phyloP scores from a whole-genome alignment of 306 rosid species.

The Oxytropis ochrocephala region DNA sequence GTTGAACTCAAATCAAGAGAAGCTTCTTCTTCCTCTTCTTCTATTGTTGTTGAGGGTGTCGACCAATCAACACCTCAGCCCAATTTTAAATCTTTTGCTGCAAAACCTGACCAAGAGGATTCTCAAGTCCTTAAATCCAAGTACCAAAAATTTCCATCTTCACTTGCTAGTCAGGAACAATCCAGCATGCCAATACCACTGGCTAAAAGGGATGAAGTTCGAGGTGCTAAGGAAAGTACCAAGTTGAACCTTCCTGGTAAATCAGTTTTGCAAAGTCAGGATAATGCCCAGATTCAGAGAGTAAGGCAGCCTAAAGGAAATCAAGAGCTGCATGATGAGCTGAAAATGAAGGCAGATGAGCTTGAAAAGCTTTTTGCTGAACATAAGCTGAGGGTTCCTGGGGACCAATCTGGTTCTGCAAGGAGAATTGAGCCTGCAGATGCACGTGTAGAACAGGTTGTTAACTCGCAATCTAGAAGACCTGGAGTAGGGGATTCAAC shows the following conservation, averaged over 20 bases:
- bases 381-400: slow-evolving; percentile 94
- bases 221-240: slow-evolving; percentile 28
- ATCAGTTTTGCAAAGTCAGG: slow-evolving; percentile 40
- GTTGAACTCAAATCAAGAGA: slow-evolving; percentile 48
- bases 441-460: slow-evolving; percentile 42
- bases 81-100: slow-evolving; percentile 35
- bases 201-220: slow-evolving; percentile 45
- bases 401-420: slow-evolving; percentile 66
- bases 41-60: slow-evolving; percentile 33
- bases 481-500: slow-evolving; percentile 42
- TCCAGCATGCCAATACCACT: slow-evolving; percentile 39
- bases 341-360: slow-evolving; percentile 92
- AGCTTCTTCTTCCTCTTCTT: slow-evolving; percentile 16
- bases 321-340: slow-evolving; percentile 87
- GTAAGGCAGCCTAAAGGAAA: slow-evolving; percentile 79
- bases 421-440: slow-evolving; percentile 56
- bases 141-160: slow-evolving; percentile 22
- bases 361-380: slow-evolving; percentile 96
- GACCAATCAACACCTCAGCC: slow-evolving; percentile 46
- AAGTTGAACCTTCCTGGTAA: slow-evolving; percentile 41
- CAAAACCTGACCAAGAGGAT: slow-evolving; percentile 32
- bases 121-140: slow-evolving; percentile 50
- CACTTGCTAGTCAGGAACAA: neutral
- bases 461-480: slow-evolving; percentile 39
- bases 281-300: slow-evolving; percentile 50